Conservation (phyloP, 306 rosid species). For the Casuarina glauca region DNA sequence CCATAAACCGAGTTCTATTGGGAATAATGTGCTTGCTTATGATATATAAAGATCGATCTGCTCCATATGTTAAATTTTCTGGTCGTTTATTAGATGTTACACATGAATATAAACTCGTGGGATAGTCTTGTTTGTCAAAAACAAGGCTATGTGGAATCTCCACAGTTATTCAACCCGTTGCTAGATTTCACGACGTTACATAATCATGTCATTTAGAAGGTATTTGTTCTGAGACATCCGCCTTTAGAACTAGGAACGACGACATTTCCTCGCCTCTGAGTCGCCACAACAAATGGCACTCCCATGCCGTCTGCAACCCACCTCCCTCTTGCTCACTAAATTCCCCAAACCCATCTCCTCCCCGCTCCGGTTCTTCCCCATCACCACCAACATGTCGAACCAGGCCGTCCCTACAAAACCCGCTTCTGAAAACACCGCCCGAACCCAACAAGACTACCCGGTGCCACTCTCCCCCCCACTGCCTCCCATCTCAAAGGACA, state of each 20-base stretch:
- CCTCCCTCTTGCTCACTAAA: neutral
- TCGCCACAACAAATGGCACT: slow-evolving; percentile 17
- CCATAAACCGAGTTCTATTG: too few relatives aligned
- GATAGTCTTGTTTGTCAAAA: too few relatives aligned
- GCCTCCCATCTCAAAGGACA: slow-evolving; percentile 65
- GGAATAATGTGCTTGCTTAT: too few relatives aligned
- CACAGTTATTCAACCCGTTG: too few relatives aligned
- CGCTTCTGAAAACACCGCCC: slow-evolving; percentile 37
- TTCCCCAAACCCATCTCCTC: slow-evolving; percentile 18
- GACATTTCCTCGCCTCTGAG: too few relatives aligned
- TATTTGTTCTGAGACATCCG: neutral
- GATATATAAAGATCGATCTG: too few relatives aligned
- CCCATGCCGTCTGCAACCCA: slow-evolving; percentile 13
- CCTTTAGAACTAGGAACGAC: neutral
- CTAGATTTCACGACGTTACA: too few relatives aligned
- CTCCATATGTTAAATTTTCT: too few relatives aligned
- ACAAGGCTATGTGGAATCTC: too few relatives aligned
- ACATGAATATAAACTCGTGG: too few relatives aligned
- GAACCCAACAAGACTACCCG: slow-evolving; percentile 42
- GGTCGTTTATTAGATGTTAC: too few relatives aligned
- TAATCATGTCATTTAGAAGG: too few relatives aligned
- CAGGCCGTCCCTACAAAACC: slow-evolving; percentile 20
- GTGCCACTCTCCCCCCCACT: slow-evolving; percentile 72
- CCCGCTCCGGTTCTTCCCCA: slow-evolving; percentile 2
- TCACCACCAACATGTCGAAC: slow-evolving; percentile 40